Base-by-base conservation (phyloP, 257 asterid genomes). In the Plantago major region DNA sequence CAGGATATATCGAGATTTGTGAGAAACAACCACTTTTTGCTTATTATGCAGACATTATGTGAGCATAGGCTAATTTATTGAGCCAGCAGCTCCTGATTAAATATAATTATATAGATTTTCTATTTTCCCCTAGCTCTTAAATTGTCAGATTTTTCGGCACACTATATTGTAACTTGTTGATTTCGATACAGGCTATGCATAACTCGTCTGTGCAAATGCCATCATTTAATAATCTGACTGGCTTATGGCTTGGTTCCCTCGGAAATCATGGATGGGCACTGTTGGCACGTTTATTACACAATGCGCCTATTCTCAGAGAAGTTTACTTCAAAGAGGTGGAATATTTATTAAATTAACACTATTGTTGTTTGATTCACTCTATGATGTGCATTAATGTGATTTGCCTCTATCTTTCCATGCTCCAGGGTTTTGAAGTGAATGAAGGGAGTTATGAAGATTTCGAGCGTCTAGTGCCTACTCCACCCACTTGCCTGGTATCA, bases 121-220 rank as follows among this genome's bases (percentile, higher is more conserved):
- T 33, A 22, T 22, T 22, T 22, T 22, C 26, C 26, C 26, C 26
- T 1, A 22, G 26, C 26, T 22, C 26, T 16, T 19, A 42, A 40
- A 11, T n/a, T 26, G 28, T 11, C 11, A 4, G 15, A 17, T 42
- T 44, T 42, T 11, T 17, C 13, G 10, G 13, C 40, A n/a, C 18
- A 40, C 11, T 10, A 43, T 43, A 11, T 56, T 15, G 13, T 8
- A 10, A 30, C 26, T n/a, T 54, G 11, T 7, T 5, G 11, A 17
- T 19, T 9, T 58, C 51, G 51, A 11, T 58, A 42, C 63, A 58
- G 51, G 47, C 51, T 58, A 26, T 58, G 50, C 37, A 17, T 9
- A 11, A 8, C 12, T 5, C 51, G 11, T 6, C 51, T 12, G 1
- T 43, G 49, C 63, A 43, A 43, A 14, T 58, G 11, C 51, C 63